These are phyloP conservation scores for Xylaria palmicola DNA, from an alignment of 495 filamentous ascomycete species.

Conservation along the genomic window DNA sequence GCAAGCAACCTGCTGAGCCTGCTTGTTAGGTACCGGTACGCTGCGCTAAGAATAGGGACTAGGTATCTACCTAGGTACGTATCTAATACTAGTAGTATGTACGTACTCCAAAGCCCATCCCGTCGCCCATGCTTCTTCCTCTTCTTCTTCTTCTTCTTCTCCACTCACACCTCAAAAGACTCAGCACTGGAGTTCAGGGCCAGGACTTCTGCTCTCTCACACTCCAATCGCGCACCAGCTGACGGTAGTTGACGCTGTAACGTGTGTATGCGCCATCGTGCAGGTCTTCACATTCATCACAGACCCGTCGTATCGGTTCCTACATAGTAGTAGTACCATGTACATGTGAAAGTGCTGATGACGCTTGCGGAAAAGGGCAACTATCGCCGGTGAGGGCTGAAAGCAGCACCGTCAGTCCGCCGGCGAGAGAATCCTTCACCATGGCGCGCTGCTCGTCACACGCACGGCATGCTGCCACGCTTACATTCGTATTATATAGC, in stretches of 20 bases:
- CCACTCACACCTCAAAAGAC: slow-evolving; percentile 3
- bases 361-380: slow-evolving; percentile 8
- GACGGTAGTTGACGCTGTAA: no score
- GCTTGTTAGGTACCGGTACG: no score
- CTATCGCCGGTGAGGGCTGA: slow-evolving; percentile 2
- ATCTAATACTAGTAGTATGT: no score
- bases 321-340: no score
- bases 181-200: neutral
- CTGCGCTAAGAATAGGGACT: slow-evolving; percentile 13
- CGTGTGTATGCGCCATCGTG: slow-evolving; percentile 8
- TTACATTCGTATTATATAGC: neutral
- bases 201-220: slow-evolving; percentile 6
- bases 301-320: slow-evolving; percentile 3
- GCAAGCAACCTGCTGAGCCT: no score
- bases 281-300: slow-evolving; percentile 10
- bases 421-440: neutral
- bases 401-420: slow-evolving; percentile 3
- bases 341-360: neutral
- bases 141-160: neutral
- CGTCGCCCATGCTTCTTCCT: neutral
- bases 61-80: no score
- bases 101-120: no score
- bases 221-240: no score
- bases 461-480: neutral
- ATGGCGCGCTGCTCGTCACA: neutral